Evolutionary conservation across 306 rosid genomes (phyloP), one percentile per base, ranked within the genome.

Genomic region (Prinsepia uniflora): DNA sequence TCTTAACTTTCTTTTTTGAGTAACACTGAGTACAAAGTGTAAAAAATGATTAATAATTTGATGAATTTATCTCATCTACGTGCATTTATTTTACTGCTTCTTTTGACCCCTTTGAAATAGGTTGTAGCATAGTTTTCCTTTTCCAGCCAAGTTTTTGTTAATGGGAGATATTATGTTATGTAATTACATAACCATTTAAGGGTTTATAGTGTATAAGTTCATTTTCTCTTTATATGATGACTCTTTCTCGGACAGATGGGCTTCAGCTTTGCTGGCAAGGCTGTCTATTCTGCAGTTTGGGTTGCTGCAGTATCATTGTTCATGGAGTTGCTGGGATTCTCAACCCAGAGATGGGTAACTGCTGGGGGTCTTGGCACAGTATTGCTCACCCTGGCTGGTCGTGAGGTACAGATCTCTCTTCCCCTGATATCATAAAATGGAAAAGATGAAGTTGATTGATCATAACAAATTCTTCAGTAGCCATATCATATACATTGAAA

Each of bases 291-390:
- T 68, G 96, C 91, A 43, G 97, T 95, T 50, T 95, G 99, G 99
- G 86, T 95, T 84, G 99, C 97, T 81, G 99, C 97, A 24, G 85
- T 89, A 72, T 89, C 97, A 61, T 82, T 91, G 82, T 95, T 95
- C 83, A 91, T 91, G 97, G 99, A 95, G 83, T 81, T 95, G 83
- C 86, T 95, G 58, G 99, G 99, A 71, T 95, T 91, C 84, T 95
- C 99, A 81, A 85, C 97, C 76, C 97, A 95, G 80, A 95, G 67
- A 86, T 95, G 97, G 99, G 71, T 95, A 73, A 95, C 99, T 65
- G 99, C 99, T 47, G 99, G 99, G 75, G 96, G 99, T 91, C 91
- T 95, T 64, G 97, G 99, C 30, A 95, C 97, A 36, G 97, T 95
- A 30, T 79, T 95, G 81, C 91, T 95, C 55, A 95, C 99, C 49